Conservation (phyloP, 2,329 filamentous ascomycete species). For the Cryphonectria naterciae region DNA sequence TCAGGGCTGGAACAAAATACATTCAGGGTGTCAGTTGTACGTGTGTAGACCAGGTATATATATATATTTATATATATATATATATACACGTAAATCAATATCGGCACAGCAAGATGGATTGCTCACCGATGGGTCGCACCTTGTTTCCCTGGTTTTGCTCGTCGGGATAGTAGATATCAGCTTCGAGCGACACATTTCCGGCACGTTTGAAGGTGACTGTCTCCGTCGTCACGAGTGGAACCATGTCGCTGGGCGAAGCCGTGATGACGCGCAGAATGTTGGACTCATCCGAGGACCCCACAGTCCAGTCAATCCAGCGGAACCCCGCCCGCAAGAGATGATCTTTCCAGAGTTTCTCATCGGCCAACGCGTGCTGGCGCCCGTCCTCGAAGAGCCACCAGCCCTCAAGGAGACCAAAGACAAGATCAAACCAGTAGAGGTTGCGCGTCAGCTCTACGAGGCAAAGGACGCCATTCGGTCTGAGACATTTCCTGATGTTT, state of each 20-base stretch:
- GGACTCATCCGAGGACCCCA: conserved; percentile 33
- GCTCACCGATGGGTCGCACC: conserved; percentile 26
- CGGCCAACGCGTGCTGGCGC: conserved; percentile 32
- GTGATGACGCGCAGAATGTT: conserved; percentile 35
- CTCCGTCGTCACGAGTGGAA: conserved; percentile 18
- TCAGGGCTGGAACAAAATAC: conserved; percentile 36
- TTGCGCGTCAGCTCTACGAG: conserved; percentile 39
- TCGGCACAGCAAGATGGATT: neutral
- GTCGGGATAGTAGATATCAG: conserved; percentile 41
- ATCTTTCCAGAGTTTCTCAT: conserved; percentile 33
- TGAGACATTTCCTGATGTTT: conserved; percentile 37
- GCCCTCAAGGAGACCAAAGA: conserved; percentile 42
- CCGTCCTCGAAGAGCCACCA: conserved; percentile 42
- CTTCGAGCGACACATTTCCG: conserved; percentile 32
- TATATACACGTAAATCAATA: too few species aligned
- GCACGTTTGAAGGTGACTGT: conserved; percentile 33
- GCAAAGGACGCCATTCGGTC: conserved; percentile 36
- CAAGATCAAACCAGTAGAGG: conserved; percentile 38
- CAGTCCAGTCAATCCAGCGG: conserved; percentile 35
- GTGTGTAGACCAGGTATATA: too few species aligned
- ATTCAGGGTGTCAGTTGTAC: too few species aligned
- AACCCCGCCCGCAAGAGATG: conserved; percentile 33
- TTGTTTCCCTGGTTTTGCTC: conserved; percentile 1
- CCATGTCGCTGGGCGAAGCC: conserved; percentile 30
- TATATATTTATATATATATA: too few species aligned